Evolutionary conservation across 148 eudicot genomes (phyloP).

Genomic region (Nepenthes mirabilis): DNA sequence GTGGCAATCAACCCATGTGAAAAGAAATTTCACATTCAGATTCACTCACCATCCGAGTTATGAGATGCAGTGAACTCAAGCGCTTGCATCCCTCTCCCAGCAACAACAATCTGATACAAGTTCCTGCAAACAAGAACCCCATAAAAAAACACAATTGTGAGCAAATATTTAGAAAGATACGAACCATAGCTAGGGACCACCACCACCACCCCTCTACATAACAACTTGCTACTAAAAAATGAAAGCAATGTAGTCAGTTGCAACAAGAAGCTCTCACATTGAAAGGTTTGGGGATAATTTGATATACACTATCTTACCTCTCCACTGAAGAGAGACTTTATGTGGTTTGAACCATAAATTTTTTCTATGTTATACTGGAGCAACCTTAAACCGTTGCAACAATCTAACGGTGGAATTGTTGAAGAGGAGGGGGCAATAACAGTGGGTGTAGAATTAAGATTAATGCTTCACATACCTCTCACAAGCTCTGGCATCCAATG

Average conservation of each 20-base stretch:
- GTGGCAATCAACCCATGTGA: no score
- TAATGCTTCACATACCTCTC: neutral
- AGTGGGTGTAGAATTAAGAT: neutral
- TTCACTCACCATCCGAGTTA: slow-evolving; percentile 6
- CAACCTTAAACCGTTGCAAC: no score
- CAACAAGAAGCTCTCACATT: no score
- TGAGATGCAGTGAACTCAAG: slow-evolving; percentile 43
- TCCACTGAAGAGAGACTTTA: no score
- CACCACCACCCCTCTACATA: neutral
- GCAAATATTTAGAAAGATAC: no score
- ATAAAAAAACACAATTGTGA: slow-evolving; percentile 3
- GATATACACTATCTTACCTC: no score
- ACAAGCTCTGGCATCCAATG: slow-evolving; percentile 56
- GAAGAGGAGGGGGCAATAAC: neutral
- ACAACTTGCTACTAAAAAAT: no score
- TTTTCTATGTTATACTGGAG: no score
- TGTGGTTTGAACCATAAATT: no score
- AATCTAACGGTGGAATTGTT: neutral
- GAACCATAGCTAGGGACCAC: neutral
- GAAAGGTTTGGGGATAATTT: no score
- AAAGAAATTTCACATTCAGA: no score
- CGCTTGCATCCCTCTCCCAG: slow-evolving; percentile 94
- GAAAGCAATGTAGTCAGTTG: no score
- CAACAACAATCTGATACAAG: slow-evolving; percentile 66
- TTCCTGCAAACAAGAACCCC: slow-evolving; percentile 28